phyloP scores from a whole-genome alignment of 331 rosid genomes.

The Stylosanthes scabra region DNA sequence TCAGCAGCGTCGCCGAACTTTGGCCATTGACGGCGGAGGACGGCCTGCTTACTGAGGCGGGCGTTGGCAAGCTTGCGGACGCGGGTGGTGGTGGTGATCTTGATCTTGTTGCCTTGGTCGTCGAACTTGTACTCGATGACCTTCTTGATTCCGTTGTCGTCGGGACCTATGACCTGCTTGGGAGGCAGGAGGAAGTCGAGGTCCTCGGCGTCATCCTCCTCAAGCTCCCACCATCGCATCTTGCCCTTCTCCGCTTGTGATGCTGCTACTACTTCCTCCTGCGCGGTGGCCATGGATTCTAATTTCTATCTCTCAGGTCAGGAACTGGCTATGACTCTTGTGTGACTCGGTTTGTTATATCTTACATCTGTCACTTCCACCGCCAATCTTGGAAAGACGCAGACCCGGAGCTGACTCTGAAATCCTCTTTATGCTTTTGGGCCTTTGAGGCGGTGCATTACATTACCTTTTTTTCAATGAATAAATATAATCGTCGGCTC shows the following conservation, averaged over 20 bases:
- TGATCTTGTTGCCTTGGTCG: constrained; percentile 82
- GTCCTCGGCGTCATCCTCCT: constrained; percentile 90
- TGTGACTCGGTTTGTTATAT: no score
- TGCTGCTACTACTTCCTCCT: not conserved
- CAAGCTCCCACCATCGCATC: constrained; percentile 87
- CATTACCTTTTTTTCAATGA: no score
- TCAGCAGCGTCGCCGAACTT: constrained; percentile 92
- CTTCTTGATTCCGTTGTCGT: constrained; percentile 81
- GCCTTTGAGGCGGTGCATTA: not conserved
- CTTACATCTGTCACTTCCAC: not conserved
- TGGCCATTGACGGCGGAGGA: constrained; percentile 86
- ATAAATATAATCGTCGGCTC: not conserved
- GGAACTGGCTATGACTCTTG: no score
- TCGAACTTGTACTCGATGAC: constrained; percentile 79
- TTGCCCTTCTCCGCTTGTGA: constrained; percentile 43
- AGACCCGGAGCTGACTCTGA: not conserved
- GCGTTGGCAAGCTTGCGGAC: constrained; percentile 90
- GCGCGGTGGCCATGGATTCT: not conserved
- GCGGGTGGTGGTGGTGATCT: constrained; percentile 76
- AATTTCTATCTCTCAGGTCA: not conserved
- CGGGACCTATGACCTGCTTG: constrained; percentile 74
- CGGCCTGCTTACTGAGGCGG: constrained; percentile 84
- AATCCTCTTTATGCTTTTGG: not conserved
- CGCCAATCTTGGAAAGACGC: not conserved
- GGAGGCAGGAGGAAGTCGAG: constrained; percentile 87